Conservation (phyloP, 108 stramenopile genomes). For the Seminavis robusta region DNA sequence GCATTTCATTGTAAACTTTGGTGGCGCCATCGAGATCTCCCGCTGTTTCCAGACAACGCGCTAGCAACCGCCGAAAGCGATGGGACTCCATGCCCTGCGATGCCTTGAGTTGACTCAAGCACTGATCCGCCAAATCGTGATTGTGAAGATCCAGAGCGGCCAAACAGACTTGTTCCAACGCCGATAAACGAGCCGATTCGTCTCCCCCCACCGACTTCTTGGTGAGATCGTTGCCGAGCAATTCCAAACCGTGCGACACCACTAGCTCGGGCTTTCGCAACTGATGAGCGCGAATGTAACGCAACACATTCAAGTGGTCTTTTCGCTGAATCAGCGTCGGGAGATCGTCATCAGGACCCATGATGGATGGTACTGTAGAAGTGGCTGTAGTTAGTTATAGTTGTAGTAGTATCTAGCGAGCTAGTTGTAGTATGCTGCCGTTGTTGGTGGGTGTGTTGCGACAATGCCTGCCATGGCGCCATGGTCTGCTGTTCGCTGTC, state of each 20-base stretch:
- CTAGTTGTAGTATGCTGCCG: no score
- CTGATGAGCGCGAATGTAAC: constrained; percentile 74
- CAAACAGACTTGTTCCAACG: constrained; percentile 66
- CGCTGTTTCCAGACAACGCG: constrained; percentile 60
- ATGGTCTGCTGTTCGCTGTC: no score
- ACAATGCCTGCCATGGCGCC: no score
- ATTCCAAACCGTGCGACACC: constrained; percentile 44
- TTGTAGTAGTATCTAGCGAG: no score
- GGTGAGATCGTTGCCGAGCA: constrained; percentile 33
- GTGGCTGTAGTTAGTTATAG: no score
- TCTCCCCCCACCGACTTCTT: constrained; percentile 11
- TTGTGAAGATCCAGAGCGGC: constrained; percentile 60
- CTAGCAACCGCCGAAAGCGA: constrained; percentile 69
- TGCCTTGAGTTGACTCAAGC: constrained; percentile 26
- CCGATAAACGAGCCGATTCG: constrained; percentile 47
- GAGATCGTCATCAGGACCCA: constrained; percentile 73
- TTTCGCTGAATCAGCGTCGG: constrained; percentile 49
- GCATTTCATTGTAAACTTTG: constrained; percentile 57
- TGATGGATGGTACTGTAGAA: constrained; percentile 22
- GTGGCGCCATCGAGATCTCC: constrained; percentile 52
- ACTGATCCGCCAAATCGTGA: constrained; percentile 36
- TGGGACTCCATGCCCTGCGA: constrained; percentile 35
- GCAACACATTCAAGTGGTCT: constrained; percentile 67
- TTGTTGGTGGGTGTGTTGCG: no score
- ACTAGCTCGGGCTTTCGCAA: constrained; percentile 63